These are phyloP conservation scores for Blattamonas nauphoetae DNA, from an alignment of 78 protist species.

Conservation along the genomic window DNA sequence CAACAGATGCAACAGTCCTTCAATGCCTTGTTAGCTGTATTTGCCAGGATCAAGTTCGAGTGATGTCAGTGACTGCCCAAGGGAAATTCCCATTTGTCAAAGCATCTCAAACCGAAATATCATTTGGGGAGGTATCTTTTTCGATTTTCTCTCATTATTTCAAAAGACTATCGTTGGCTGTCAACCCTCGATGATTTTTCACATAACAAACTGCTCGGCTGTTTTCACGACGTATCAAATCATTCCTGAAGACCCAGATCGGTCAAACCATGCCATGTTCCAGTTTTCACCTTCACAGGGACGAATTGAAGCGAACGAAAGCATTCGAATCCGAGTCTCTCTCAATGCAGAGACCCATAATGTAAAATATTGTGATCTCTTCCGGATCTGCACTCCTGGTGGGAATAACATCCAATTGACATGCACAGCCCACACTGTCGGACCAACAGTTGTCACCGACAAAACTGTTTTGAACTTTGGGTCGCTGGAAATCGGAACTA, in stretches of 20 bases:
- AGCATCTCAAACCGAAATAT: not conserved
- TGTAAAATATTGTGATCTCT: not conserved
- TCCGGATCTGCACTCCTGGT: not conserved
- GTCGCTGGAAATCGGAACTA: not conserved
- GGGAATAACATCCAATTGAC: not conserved
- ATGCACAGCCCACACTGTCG: not conserved
- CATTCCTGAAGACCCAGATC: not conserved
- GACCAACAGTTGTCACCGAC: not conserved
- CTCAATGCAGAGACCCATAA: not conserved
- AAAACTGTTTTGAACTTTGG: not conserved
- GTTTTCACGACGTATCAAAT: not conserved
- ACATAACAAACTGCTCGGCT: not conserved
- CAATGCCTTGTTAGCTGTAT: not conserved
- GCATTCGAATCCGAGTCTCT: not conserved
- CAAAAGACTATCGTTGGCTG: not conserved
- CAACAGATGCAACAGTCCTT: not conserved
- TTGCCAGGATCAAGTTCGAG: not conserved
- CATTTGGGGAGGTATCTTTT: not conserved
- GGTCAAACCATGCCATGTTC: not conserved
- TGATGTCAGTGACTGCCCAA: not conserved
- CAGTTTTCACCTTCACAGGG: not conserved
- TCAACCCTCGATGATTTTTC: not conserved
- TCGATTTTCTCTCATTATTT: not conserved
- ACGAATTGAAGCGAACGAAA: not conserved
- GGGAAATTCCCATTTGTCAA: not conserved